A percentile compares a stretch with the other conserved stretches of the same genome.
Evolutionary conservation across 83 land plant genomes (phyloP).

Genomic region (Picea abies): DNA sequence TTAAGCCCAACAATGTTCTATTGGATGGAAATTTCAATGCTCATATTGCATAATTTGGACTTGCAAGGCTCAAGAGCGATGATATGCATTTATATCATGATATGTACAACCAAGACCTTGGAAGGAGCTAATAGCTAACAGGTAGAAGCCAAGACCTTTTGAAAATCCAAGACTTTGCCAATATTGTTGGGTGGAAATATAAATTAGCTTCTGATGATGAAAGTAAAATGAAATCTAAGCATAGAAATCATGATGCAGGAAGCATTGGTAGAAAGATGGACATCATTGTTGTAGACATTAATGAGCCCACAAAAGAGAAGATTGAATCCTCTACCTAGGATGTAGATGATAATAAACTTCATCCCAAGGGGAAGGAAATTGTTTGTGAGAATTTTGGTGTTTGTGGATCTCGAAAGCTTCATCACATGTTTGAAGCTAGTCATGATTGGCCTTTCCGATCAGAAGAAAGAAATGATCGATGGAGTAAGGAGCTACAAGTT

Average conservation of each 20-base stretch:
- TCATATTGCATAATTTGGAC: no score
- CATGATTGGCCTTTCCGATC: background rate
- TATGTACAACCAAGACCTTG: slow-evolving; percentile 33
- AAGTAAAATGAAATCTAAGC: background rate
- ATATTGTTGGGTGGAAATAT: background rate
- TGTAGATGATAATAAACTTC: slow-evolving; percentile 12
- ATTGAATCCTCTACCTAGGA: slow-evolving; percentile 1
- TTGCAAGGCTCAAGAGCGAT: no score
- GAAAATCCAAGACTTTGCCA: background rate
- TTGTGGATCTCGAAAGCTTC: background rate
- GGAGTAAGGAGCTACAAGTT: slow-evolving; percentile 8
- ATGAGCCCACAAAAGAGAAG: background rate
- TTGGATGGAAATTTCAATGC: no score
- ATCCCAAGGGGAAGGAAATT: slow-evolving; percentile 45
- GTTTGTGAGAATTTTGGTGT: background rate
- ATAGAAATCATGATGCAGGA: background rate
- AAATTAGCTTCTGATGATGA: background rate
- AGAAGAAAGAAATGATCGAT: slow-evolving; percentile 46
- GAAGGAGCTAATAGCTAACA: background rate
- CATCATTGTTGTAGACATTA: background rate
- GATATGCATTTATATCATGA: no score
- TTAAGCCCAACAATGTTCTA: no score
- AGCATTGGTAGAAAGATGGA: background rate
- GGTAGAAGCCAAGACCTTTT: background rate
- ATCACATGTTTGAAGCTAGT: slow-evolving; percentile 15